Evolutionary conservation across 768 basidiomycete species (phyloP), one percentile per base, ranked within the genome.

Genomic region (Chiua virens): DNA sequence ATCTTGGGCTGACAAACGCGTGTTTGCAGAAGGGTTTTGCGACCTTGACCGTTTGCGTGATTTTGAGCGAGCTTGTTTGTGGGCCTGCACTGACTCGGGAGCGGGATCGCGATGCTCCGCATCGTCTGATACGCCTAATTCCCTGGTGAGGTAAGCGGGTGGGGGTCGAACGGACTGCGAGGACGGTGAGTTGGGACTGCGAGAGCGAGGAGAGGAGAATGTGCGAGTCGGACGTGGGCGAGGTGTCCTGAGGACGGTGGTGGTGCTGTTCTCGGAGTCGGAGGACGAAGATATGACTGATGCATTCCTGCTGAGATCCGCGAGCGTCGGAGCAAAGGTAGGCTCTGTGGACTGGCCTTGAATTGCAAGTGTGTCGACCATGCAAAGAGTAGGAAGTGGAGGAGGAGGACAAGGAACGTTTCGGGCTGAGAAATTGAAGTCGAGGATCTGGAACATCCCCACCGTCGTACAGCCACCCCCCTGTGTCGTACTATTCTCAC

Each of bases 281-380:
- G 82, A 84, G 37, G 77, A 81, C 0, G 86, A 78, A 3, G 81
- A 88, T 50, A 89, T 86, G 64, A 86, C 87, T 13, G 87, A 87
- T 1, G 87, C 77, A 73, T 87, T 87, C 65, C 87, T 79, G 72
- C 83, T 85, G 45, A 89, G 77, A 64, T 85, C 82, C 43, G 84
- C 81, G 50, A 89, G 73, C 0, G 75, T 71, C 3, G 73, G 76
- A 4, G 68, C 61, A 15, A 62, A 61, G 25, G 67, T 47, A 3
- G 58, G 60, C 21, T 30, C 46, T 30, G 13, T 30, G 7, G 13
- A 30, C 11, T 11, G 30, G 30, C 30, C 30, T 30, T 2, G 10
- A 11, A 30, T 30, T 30, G 30, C 30, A 14, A 5, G 5, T 43
- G 13, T 2, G 55, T 57, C 30, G 21, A 50, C 3, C 59, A 61